A percentile compares a stretch with the other conserved stretches of the same genome.
These are phyloP conservation scores for Kodamaea neixiangensis DNA, from an alignment of 805 yeast genomes.

Conservation along the genomic window DNA sequence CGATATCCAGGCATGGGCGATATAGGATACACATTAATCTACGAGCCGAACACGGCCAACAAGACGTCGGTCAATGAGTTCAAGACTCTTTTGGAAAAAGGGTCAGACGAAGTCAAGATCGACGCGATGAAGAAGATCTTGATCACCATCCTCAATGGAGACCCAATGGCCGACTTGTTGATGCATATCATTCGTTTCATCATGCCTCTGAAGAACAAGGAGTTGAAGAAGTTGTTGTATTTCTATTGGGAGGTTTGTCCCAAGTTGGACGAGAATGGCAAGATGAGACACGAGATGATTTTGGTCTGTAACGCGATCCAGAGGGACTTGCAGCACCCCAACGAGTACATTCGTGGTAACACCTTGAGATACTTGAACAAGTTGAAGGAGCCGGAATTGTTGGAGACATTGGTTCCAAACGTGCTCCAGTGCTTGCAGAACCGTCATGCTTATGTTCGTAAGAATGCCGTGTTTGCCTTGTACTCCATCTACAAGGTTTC, in stretches of 20 bases:
- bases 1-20: constrained; percentile 7
- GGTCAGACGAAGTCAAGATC: constrained; percentile 83
- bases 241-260: constrained; percentile 99
- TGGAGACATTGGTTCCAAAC: constrained; percentile 94
- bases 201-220: constrained; percentile 93
- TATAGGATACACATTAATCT: constrained; percentile 75
- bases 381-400: constrained; percentile 86
- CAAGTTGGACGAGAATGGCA: constrained; percentile 83
- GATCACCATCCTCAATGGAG: constrained; percentile 87
- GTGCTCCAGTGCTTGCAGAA: constrained; percentile 90
- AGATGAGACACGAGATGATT: constrained; percentile 97
- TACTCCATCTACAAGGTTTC: constrained; percentile 79
- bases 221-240: constrained; percentile 86
- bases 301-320: constrained; percentile 97
- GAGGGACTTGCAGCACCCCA: constrained; percentile 96
- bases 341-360: constrained; percentile 94
- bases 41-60: constrained; percentile 69
- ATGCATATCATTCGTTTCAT: constrained; percentile 97
- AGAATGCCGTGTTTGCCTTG: constrained; percentile 93
- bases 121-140: constrained; percentile 88
- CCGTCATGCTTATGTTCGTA: constrained; percentile 96
- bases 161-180: constrained; percentile 85
- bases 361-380: constrained; percentile 90
- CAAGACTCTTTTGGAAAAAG: constrained; percentile 78
- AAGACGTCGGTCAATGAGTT: constrained; percentile 71